Base-by-base conservation (phyloP, 225 moss, liverwort and hornwort genomes). In the Straminergon stramineum region DNA sequence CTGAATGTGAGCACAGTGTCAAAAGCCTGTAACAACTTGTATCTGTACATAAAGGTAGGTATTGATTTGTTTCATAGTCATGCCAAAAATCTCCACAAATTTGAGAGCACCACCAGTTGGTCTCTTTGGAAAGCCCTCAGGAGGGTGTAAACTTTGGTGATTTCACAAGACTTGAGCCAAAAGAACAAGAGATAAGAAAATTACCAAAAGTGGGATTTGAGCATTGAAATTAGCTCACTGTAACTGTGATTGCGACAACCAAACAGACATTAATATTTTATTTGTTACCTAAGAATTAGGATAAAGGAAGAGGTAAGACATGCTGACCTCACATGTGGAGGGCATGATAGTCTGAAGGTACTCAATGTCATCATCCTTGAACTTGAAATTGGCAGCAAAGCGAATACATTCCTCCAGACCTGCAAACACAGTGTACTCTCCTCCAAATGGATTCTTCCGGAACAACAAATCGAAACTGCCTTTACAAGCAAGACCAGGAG, bases 351-450 rank as follows among this genome's bases (percentile, higher is more conserved):
- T 91, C 86, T 87, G 89, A 32, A 99, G 88, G 73, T 96, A 97
- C 37, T 88, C 88, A 31, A 99, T 95, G 35, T 99, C 95, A 75
- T 93, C 92, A 63, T 99, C 95, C 86, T 60, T 91, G 81, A 99
- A 97, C 45, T 85, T 82, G 32, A 94, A 95, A 93, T 99, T 96
- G 35, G 97, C 96, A 90, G 97, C 96, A 89, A 99, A 96, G 63
- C 95, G 95, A 57, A 99, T 91, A 89, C 99, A 99, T 94, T 99
- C 99, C 81, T 96, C 99, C 21, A 99, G 92, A 53, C 99, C 99
- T 74, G 99, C 99, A 91, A 99, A 99, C 64, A 99, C 96, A 4
- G 99, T 99, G 65, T 96, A 99, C 86, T 99, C 99, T 88, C 96
- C 99, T 9, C 96, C 95, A 43, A 99, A 99, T 7, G 99, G 99